These are phyloP conservation scores for Erigeron philadelphicus DNA, from an alignment of 140 eudicot genomes.

Conservation along the genomic window DNA sequence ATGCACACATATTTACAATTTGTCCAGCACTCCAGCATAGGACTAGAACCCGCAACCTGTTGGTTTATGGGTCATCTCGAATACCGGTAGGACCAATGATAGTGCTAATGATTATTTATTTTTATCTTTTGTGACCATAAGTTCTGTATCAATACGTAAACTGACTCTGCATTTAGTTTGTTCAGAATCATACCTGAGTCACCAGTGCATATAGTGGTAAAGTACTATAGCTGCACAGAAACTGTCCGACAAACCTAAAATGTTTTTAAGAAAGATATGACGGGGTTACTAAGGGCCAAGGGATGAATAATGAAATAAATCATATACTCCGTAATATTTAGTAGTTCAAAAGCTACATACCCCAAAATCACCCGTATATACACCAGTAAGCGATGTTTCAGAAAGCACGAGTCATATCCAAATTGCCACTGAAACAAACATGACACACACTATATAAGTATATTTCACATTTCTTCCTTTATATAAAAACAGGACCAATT, in stretches of 20 bases:
- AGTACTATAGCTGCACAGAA: background rate
- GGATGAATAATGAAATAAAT: conserved; percentile 7
- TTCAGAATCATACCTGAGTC: conserved; percentile 12
- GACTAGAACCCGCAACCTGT: no score
- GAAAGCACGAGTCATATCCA: background rate
- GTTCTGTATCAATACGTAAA: background rate
- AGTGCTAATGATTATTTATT: no score
- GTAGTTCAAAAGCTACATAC: background rate
- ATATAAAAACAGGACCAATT: background rate
- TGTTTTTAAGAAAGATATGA: background rate
- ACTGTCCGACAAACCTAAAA: background rate
- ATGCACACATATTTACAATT: no score
- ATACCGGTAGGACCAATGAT: background rate
- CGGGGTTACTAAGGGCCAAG: background rate
- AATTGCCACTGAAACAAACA: background rate
- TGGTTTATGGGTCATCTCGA: no score
- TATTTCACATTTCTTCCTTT: background rate
- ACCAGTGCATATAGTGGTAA: conserved; percentile 9
- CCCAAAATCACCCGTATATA: conserved; percentile 5
- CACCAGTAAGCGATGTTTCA: background rate
- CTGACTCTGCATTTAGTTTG: background rate
- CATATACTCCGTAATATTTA: background rate
- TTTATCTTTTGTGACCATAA: background rate
- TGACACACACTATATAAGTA: background rate
- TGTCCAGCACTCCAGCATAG: no score